Conservation (phyloP, 2,329 filamentous ascomycete genomes). For the Boeremia exigua region DNA sequence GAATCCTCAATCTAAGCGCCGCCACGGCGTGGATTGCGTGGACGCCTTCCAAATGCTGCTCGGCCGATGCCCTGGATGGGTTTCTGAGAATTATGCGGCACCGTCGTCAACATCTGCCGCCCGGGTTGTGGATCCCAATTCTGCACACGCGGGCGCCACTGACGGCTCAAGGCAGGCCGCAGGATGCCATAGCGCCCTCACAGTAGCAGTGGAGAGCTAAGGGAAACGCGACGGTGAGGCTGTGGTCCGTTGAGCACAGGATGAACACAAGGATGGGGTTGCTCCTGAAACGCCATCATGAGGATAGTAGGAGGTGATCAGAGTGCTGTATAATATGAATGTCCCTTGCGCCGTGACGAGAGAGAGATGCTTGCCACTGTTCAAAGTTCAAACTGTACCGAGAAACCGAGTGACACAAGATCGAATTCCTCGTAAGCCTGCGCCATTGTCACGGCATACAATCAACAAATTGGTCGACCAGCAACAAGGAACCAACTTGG, state of each 20-base stretch:
- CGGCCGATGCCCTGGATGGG: constrained; percentile 7
- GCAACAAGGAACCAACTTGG: background rate
- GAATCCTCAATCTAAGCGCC: constrained; percentile 5
- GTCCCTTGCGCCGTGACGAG: constrained; percentile 34
- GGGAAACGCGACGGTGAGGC: constrained; percentile 37
- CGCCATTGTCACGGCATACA: background rate
- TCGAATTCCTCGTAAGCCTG: constrained; percentile 5
- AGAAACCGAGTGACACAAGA: constrained; percentile 31
- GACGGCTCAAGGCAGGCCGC: constrained; percentile 40
- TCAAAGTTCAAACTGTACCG: constrained; percentile 26
- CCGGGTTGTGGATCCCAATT: constrained; percentile 30
- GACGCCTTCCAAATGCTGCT: constrained; percentile 5
- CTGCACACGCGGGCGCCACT: constrained; percentile 41
- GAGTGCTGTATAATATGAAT: constrained; percentile 35
- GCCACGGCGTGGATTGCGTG: constrained; percentile 2
- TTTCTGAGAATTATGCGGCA: constrained; percentile 11
- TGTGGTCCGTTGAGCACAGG: constrained; percentile 31
- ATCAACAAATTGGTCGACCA: background rate
- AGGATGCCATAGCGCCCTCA: constrained; percentile 39
- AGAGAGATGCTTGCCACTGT: constrained; percentile 21
- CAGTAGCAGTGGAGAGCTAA: constrained; percentile 36
- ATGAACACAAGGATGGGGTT: constrained; percentile 42
- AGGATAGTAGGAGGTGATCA: constrained; percentile 35
- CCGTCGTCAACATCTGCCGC: constrained; percentile 8
- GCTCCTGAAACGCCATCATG: constrained; percentile 34